Percentiles rank a stretch among this genome's conserved stretches.
These are phyloP conservation scores for Warburgia ugandensis DNA, from an alignment of 164 flowering plant species.

Conservation along the genomic window DNA sequence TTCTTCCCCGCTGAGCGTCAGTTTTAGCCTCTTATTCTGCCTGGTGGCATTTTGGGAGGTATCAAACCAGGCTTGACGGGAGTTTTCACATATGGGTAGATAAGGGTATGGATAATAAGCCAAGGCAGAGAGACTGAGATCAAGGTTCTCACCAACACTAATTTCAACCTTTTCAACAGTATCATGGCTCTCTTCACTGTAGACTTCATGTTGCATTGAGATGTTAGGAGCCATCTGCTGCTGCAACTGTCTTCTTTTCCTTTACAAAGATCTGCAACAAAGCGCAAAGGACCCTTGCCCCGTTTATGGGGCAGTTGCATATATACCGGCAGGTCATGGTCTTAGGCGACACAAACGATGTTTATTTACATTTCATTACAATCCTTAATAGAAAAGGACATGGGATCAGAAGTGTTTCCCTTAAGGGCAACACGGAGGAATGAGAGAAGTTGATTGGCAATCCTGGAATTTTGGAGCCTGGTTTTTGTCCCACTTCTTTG, in stretches of 20 bases:
- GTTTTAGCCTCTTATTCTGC: conserved; percentile 13
- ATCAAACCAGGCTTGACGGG: conserved; percentile 3
- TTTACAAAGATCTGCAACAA: conserved; percentile 15
- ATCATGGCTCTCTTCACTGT: conserved; percentile 6
- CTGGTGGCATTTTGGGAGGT: conserved; percentile 8
- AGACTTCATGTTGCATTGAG: conserved; percentile 6
- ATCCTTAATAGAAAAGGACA: too few relatives aligned
- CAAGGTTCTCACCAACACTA: too few relatives aligned
- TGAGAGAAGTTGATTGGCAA: too few relatives aligned
- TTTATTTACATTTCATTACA: too few relatives aligned
- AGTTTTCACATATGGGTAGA: conserved; percentile 11
- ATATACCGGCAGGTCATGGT: too few relatives aligned
- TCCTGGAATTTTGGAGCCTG: too few relatives aligned
- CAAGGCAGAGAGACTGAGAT: conserved; percentile 17
- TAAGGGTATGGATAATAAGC: conserved; percentile 14
- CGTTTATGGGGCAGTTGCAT: not conserved
- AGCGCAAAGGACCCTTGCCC: conserved; percentile 2
- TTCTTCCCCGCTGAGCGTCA: conserved; percentile 14
- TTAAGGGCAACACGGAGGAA: too few relatives aligned
- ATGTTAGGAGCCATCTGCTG: conserved; percentile 12
- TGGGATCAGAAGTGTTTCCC: too few relatives aligned
- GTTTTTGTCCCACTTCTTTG: too few relatives aligned
- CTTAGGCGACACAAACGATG: too few relatives aligned
- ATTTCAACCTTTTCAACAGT: not conserved
- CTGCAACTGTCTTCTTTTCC: not conserved